Evolutionary conservation across 2,329 filamentous ascomycete species (phyloP).

Genomic region (Amylocarpus encephaloides): DNA sequence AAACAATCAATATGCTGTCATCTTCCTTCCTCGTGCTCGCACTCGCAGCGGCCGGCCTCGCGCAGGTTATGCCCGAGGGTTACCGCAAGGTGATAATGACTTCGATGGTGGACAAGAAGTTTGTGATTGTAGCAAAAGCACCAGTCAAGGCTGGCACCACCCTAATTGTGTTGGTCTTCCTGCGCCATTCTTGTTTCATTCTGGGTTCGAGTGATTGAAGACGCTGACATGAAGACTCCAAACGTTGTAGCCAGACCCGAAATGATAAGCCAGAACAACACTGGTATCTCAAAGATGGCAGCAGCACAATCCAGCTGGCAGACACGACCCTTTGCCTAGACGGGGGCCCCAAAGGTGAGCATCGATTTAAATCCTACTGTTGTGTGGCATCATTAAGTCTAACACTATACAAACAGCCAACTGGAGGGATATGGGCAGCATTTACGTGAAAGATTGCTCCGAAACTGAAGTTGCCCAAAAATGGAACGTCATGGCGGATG

Average conservation of each 20-base stretch:
- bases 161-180: conserved; percentile 11
- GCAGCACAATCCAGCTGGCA: conserved; percentile 12
- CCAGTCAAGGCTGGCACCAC: conserved; percentile 8
- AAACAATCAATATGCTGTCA: conserved; percentile 9
- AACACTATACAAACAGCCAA: conserved; percentile 4
- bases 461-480: conserved; percentile 5
- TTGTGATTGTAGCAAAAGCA: conserved; percentile 12
- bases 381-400: no score
- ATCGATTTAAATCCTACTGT: neutral
- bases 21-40: conserved; percentile 10
- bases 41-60: conserved; percentile 10
- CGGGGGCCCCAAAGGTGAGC: conserved; percentile 15
- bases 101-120: conserved; percentile 11
- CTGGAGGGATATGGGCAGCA: conserved; percentile 18
- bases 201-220: neutral
- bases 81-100: conserved; percentile 15
- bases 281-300: conserved; percentile 19
- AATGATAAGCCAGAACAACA: conserved; percentile 13
- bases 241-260: conserved; percentile 9
- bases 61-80: conserved; percentile 8
- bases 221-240: neutral
- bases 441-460: conserved; percentile 10
- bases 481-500: conserved; percentile 19
- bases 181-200: neutral
- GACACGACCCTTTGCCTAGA: conserved; percentile 13